Percentiles rank a stretch among this genome's conserved stretches.
Evolutionary conservation across 495 filamentous ascomycete genomes (phyloP).

Genomic region (Talaromyces adpressus): DNA sequence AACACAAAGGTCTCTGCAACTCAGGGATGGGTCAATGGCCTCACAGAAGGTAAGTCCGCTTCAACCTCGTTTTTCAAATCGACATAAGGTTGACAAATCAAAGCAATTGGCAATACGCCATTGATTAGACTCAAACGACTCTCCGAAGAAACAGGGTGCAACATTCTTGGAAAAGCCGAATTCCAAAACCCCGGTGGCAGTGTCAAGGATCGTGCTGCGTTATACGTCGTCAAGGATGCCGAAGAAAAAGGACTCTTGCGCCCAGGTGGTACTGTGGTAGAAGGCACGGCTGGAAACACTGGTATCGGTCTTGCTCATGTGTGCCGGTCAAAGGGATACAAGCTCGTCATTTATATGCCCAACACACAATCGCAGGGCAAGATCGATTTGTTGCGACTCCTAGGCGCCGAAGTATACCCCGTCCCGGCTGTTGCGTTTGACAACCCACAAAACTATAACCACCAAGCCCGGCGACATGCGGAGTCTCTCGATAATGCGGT

Average conservation of each 20-base stretch:
- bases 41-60: slow-evolving; percentile 69
- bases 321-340: slow-evolving; percentile 87
- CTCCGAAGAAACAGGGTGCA: slow-evolving; percentile 88
- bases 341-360: slow-evolving; percentile 98
- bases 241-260: slow-evolving; percentile 76
- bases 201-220: slow-evolving; percentile 92
- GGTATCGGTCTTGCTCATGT: slow-evolving; percentile 97
- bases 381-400: slow-evolving; percentile 82
- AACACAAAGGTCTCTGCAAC: slow-evolving; percentile 65
- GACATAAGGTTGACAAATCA: neutral
- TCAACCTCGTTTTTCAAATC: neutral
- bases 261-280: slow-evolving; percentile 88
- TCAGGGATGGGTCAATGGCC: slow-evolving; percentile 74
- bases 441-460: slow-evolving; percentile 95
- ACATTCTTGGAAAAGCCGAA: slow-evolving; percentile 92
- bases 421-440: slow-evolving; percentile 96
- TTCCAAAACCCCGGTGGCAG: slow-evolving; percentile 97
- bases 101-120: slow-evolving; percentile 95
- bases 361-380: slow-evolving; percentile 98
- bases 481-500: slow-evolving; percentile 82
- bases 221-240: slow-evolving; percentile 90
- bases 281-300: slow-evolving; percentile 96
- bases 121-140: slow-evolving; percentile 83
- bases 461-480: slow-evolving; percentile 85
- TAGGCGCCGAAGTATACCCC: slow-evolving; percentile 97